phyloP scores from a whole-genome alignment of 495 filamentous ascomycete species.

The Hyaloscypha hepaticicola region DNA sequence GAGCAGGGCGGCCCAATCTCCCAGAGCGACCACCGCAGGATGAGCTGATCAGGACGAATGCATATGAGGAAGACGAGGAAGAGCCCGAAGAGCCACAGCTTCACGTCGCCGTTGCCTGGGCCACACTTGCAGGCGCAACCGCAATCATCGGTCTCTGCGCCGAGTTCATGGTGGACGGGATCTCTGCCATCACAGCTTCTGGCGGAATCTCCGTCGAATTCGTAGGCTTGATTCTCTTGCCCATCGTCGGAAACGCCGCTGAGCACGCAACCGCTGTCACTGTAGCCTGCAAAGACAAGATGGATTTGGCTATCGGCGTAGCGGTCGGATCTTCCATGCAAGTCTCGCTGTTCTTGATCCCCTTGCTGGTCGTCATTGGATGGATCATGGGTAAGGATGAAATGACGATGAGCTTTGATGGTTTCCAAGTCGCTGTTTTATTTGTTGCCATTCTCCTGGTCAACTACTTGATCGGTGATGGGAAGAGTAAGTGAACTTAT shows the following conservation, averaged over 20 bases:
- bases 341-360: conserved; percentile 77
- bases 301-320: conserved; percentile 84
- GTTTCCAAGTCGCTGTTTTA: conserved; percentile 75
- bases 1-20: conserved; percentile 41
- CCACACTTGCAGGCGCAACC: conserved; percentile 69
- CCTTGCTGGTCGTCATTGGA: conserved; percentile 73
- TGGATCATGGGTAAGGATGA: conserved; percentile 70
- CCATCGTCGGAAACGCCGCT: conserved; percentile 88
- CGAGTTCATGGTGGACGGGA: conserved; percentile 84
- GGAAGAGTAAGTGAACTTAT: conserved; percentile 38
- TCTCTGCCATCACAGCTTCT: conserved; percentile 62
- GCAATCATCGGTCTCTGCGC: conserved; percentile 83
- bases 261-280: conserved; percentile 88
- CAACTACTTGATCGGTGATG: conserved; percentile 70
- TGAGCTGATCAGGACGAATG: conserved; percentile 42
- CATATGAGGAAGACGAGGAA: conserved; percentile 62
- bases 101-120: conserved; percentile 63
- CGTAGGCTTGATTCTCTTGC: conserved; percentile 79
- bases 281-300: conserved; percentile 85
- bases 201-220: conserved; percentile 68
- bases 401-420: conserved; percentile 79
- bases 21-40: conserved; percentile 43
- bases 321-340: conserved; percentile 86
- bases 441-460: conserved; percentile 79
- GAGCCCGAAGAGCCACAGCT: conserved; percentile 59